Evolutionary conservation across 2,329 filamentous ascomycete species (phyloP), one percentile per base, ranked within the genome.

Genomic region (Aspergillus alliaceus): DNA sequence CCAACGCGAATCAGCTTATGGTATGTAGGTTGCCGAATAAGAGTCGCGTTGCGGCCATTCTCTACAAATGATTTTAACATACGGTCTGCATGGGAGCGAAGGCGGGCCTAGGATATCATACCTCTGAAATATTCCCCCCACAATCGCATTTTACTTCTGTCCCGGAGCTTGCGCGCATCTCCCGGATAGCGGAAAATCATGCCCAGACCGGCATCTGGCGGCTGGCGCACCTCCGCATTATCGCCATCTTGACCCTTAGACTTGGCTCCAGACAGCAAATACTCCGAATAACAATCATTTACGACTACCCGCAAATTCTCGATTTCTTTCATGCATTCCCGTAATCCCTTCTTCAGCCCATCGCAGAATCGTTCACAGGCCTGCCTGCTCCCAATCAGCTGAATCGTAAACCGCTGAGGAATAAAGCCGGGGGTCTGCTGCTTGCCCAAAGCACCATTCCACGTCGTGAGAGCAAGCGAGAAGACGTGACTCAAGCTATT

Each of bases 1-100:
- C 95, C 95, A 63, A 99, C 95, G 53, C 95, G 87, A 62, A 99
- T 96, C 50, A 99, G 85, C 74, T 98, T 97, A 78, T 98, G 95
- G 68, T 98, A 98, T 25, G 95, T 98, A 3, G 95, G 93, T 72
- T 99, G 95, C 56, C 95, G 90, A 58, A 99, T 89, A 52, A 99
- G 79, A 1, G 93, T 98, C 53, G 90, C 85, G 75, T 96, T 98
- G 56, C 95, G 87, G 51, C 95, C 95, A 70, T 98, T 98, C 72
- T 98, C 95, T 82, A 59, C 39, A 51, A 18, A 18, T 34, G 15
- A 32, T 48, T 66, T 40, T 59, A 66, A 58, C 50, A 44, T 44
- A 42, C n/a, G 29, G 4, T 40, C 32, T n/a, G 31, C 11, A 40
- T 27, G 2, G 32, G 57, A 47, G 24, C 44, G 14, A 61, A 44